These are phyloP conservation scores for Hypericum androsaemum DNA, from an alignment of 345 rosid genomes.

Conservation along the genomic window DNA sequence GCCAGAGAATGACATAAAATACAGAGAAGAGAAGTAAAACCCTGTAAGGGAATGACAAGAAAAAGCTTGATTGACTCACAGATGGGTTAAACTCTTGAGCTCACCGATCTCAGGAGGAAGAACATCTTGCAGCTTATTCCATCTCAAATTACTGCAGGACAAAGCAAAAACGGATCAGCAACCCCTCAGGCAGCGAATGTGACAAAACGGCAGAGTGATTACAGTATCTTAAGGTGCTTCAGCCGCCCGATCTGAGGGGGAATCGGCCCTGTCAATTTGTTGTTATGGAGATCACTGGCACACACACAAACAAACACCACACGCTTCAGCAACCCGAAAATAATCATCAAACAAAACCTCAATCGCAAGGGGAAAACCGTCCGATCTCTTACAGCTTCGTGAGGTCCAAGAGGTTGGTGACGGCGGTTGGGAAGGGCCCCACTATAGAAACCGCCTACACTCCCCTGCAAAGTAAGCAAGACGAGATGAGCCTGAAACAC, in stretches of 20 bases:
- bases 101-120: slow-evolving; percentile 88
- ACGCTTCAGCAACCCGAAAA: neutral
- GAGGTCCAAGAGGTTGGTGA: slow-evolving; percentile 81
- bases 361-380: too few species aligned
- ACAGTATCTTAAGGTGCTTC: slow-evolving; percentile 76
- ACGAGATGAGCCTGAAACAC: neutral
- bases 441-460: slow-evolving; percentile 90
- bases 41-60: neutral
- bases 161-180: neutral
- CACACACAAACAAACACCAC: too few species aligned
- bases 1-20: neutral
- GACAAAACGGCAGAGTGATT: slow-evolving; percentile 17
- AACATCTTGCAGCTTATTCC: slow-evolving; percentile 88
- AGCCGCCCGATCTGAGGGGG: slow-evolving; percentile 92
- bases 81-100: slow-evolving; percentile 77
- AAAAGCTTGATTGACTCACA: slow-evolving; percentile 38
- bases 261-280: slow-evolving; percentile 92
- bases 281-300: slow-evolving; percentile 68
- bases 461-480: slow-evolving; percentile 42
- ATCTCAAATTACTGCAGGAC: slow-evolving; percentile 61
- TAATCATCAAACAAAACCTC: slow-evolving; percentile 3
- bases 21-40: neutral
- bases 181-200: too few species aligned
- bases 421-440: slow-evolving; percentile 88
- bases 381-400: slow-evolving; percentile 53